Conservation (phyloP, 2,329 filamentous ascomycete genomes). For the Trichoderma sp. region DNA sequence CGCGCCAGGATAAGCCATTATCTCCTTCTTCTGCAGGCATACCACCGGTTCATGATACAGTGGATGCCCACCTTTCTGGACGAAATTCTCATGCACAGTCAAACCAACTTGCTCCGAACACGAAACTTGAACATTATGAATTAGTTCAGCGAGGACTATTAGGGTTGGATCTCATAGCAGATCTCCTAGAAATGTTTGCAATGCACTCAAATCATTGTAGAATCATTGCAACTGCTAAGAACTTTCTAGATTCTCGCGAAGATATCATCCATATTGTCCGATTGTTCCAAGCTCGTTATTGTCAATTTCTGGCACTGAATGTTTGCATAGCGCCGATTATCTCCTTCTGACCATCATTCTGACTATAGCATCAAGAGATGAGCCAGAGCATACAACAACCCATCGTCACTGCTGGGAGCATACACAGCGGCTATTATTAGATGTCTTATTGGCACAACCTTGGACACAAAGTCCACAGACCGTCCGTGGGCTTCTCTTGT, state of each 20-base stretch:
- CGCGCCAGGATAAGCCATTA: too few species aligned
- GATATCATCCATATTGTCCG: slow-evolving; percentile 15
- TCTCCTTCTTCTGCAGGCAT: too few species aligned
- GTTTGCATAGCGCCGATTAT: background rate
- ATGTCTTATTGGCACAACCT: slow-evolving; percentile 1
- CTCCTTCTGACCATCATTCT: slow-evolving; percentile 9
- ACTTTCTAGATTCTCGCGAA: background rate
- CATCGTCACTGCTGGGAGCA: slow-evolving; percentile 13
- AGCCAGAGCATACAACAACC: background rate
- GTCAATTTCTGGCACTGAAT: background rate
- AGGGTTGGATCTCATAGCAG: background rate
- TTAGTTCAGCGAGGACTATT: background rate
- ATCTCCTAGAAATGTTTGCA: too few species aligned
- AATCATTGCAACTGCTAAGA: background rate
- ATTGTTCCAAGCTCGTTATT: slow-evolving; percentile 8
- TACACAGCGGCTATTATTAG: background rate
- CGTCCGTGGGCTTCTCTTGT: slow-evolving; percentile 1
- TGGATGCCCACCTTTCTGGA: too few species aligned
- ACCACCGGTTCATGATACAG: background rate
- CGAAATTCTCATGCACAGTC: too few species aligned
- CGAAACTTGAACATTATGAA: slow-evolving; percentile 6
- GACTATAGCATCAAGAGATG: slow-evolving; percentile 15
- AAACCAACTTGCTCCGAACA: too few species aligned
- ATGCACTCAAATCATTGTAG: background rate
- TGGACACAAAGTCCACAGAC: slow-evolving; percentile 2